Evolutionary conservation across 1,284 basidiomycete genomes (phyloP), one percentile per base, ranked within the genome.

Genomic region (Sphaerobolus stellatus): DNA sequence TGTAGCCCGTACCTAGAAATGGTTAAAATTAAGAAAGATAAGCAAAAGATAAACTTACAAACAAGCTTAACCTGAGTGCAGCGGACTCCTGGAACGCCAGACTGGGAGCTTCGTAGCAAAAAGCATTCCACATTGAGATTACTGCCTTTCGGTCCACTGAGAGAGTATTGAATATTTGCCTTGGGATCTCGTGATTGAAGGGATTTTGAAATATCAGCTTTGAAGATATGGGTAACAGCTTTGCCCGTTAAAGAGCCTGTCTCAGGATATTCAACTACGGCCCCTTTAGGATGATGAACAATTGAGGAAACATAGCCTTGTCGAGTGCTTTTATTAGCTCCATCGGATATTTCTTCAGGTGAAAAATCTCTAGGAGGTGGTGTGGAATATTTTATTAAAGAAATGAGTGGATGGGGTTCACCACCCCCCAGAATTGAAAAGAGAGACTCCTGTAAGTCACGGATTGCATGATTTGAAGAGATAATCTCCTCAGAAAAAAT

Each of bases 221-320:
- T 31, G n/a, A 48, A 48, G 13, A 18, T 48, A 20, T 46, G 40
- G 3, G 22, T 25, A 3, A 52, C 30, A 33, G 45, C 50, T 18
- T 49, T 20, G 14, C 30, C 20, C 22, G 22, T 7, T 24, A 24
- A 2, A 22, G 20, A 4, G 3, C 50, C 50, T 22, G 44, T 52
- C 20, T 48, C 43, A 30, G 50, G 50, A 30, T 49, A 52, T 47
- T 52, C 50, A 5, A 52, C 3, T 7, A 52, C 41, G 22, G 50
- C 18, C 14, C 50, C 50, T 22, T 25, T 9, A 30, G 50, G 44
- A 46, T 52, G 43, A 24, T 52, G 24, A 49, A 46, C 41, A 3
- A 52, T 29, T 5, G 22, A 43, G 4, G 20, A 25, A 24, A 46
- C 20, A n/a, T 24, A 52, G 2, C 18, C 8, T 47, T 50, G 3